These are phyloP conservation scores for Monosporascus sp. DNA, from an alignment of 2,329 filamentous ascomycete genomes.

Conservation along the genomic window DNA sequence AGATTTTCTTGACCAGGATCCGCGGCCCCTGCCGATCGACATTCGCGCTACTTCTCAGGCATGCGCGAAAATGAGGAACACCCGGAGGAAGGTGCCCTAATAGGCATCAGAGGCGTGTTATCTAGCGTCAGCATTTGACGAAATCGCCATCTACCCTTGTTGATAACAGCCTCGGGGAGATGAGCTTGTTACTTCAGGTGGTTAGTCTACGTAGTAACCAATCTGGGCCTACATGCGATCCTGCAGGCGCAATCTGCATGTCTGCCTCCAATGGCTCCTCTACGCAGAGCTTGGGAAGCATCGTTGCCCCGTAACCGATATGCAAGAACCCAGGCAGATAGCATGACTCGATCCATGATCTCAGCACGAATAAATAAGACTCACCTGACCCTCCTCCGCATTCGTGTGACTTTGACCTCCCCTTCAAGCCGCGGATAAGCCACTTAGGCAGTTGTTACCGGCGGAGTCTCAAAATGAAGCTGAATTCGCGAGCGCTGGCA, in stretches of 20 bases:
- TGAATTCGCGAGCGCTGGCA: slow-evolving; percentile 21
- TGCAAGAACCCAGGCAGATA: neutral
- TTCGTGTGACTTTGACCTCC: neutral
- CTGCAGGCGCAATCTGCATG: neutral
- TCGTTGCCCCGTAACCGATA: neutral
- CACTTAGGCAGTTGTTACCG: neutral
- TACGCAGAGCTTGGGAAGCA: too few relatives aligned
- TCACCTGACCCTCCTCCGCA: neutral
- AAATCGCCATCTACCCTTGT: neutral
- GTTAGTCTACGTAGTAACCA: neutral
- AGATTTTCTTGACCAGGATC: too few relatives aligned
- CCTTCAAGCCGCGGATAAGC: neutral
- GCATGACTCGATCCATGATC: neutral
- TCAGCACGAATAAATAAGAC: neutral
- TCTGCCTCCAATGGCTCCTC: too few relatives aligned
- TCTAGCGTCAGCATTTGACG: neutral
- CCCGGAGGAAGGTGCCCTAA: neutral
- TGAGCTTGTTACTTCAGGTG: neutral
- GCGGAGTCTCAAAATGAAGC: slow-evolving; percentile 10
- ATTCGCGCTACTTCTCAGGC: too few relatives aligned
- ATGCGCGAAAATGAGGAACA: neutral
- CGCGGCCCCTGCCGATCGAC: too few relatives aligned
- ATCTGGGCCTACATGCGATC: neutral
- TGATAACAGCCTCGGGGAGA: neutral
- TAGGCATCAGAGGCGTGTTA: neutral